Conservation (phyloP, 2,329 filamentous ascomycete species). For the Paradendryphiella salina region DNA sequence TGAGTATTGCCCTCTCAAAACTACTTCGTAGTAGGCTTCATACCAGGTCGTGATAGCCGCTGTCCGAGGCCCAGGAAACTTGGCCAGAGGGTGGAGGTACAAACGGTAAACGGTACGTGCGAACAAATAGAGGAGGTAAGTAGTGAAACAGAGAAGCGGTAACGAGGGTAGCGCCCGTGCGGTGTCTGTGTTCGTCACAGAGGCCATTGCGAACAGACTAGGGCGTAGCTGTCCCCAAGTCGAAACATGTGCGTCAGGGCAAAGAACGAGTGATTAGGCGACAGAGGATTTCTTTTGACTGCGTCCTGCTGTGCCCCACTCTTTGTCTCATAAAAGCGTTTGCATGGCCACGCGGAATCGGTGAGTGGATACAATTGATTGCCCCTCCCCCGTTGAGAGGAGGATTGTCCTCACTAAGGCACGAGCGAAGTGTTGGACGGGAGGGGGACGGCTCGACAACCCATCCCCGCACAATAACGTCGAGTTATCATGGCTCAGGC, state of each 20-base stretch:
- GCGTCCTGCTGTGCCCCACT: background rate
- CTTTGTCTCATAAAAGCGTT: background rate
- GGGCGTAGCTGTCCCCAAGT: constrained; percentile 4
- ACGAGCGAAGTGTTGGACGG: background rate
- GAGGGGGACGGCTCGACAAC: background rate
- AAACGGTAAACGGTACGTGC: constrained; percentile 45
- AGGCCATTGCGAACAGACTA: constrained; percentile 13
- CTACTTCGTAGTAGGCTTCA: constrained; percentile 44
- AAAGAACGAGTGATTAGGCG: background rate
- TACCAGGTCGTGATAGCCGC: constrained; percentile 42
- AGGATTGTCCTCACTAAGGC: background rate
- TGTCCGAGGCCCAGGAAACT: constrained; percentile 50
- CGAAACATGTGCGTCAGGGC: constrained; percentile 14
- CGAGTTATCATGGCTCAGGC: background rate
- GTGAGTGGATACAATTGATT: background rate
- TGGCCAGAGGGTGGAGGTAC: constrained; percentile 51
- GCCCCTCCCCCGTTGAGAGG: background rate
- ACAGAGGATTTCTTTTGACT: constrained; percentile 2
- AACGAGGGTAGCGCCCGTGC: constrained; percentile 11
- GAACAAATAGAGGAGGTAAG: constrained; percentile 21
- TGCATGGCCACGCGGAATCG: background rate
- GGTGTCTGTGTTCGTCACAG: constrained; percentile 2
- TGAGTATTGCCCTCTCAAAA: constrained; percentile 39
- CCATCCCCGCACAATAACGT: background rate
- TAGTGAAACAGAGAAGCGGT: constrained; percentile 14